These are phyloP conservation scores for Xylaria cubensis DNA, from an alignment of 495 filamentous ascomycete species.

Conservation along the genomic window DNA sequence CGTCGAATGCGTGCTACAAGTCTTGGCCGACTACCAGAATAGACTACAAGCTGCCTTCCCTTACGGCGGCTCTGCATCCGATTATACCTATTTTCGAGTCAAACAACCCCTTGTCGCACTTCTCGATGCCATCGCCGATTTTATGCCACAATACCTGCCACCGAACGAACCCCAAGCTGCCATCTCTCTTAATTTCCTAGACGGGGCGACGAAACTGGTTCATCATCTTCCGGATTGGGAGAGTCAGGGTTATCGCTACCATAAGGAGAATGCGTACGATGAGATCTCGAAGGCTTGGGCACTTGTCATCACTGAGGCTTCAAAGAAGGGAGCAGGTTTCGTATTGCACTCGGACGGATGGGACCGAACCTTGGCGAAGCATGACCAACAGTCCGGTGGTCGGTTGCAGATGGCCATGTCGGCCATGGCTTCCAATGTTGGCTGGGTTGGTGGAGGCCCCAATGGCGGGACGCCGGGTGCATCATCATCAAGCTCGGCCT, in stretches of 20 bases:
- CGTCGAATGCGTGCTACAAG: slow-evolving; percentile 76
- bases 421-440: slow-evolving; percentile 73
- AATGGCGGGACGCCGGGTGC: slow-evolving; percentile 38
- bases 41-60: slow-evolving; percentile 82
- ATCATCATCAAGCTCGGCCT: slow-evolving; percentile 43
- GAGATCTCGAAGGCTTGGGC: slow-evolving; percentile 95
- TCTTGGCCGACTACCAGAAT: slow-evolving; percentile 81
- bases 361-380: slow-evolving; percentile 87
- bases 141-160: slow-evolving; percentile 92
- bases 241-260: slow-evolving; percentile 81
- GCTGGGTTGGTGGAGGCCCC: slow-evolving; percentile 73
- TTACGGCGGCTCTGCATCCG: slow-evolving; percentile 81
- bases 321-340: slow-evolving; percentile 90
- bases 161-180: slow-evolving; percentile 84
- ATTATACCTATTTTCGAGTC: slow-evolving; percentile 95
- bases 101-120: slow-evolving; percentile 79
- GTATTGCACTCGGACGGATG: slow-evolving; percentile 89
- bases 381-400: slow-evolving; percentile 86
- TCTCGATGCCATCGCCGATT: slow-evolving; percentile 89
- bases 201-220: slow-evolving; percentile 86
- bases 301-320: slow-evolving; percentile 86
- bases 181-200: slow-evolving; percentile 81
- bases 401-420: slow-evolving; percentile 81
- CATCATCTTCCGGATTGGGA: slow-evolving; percentile 89
- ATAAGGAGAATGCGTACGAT: slow-evolving; percentile 94